Evolutionary conservation across 345 rosid genomes (phyloP), one percentile per base, ranked within the genome.

Genomic region (Eucalyptus sp.): DNA sequence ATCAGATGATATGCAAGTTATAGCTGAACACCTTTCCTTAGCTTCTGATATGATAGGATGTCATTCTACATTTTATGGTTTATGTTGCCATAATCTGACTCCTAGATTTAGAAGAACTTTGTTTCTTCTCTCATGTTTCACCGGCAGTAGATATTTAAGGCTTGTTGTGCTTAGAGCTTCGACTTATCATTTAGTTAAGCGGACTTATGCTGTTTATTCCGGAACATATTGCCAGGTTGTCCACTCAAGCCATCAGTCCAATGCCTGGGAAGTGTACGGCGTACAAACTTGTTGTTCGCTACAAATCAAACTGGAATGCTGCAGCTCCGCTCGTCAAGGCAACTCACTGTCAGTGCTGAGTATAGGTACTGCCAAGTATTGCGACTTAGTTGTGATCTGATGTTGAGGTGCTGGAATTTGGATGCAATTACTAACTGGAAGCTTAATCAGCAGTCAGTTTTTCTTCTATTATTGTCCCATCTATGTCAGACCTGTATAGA

Each of bases 291-390:
- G 92, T 88, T 96, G 49, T 92, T 94, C 86, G 66, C 90, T 87
- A 86, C 90, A 87, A 92, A 92, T 89, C 91, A 79, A 41, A 88
- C 88, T 24, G 86, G 93, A 87, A 94, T 93, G 80, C 46, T 93
- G 89, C 93, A 88, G 54, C 85, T 92, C 83, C 86, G 94, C 88
- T 89, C 93, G 62, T 91, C 96, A 41, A 92, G 91, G 90, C 92
- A 87, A 87, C 90, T 95, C 56, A 86, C 87, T 7, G 94, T 97
- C 91, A 94, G 91, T 62, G 98, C 99, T 87, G 92, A 93, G 16
- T 92, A 95, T 89, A 94, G 99, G 99, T 94, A 93, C 16, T 68
- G 80, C 22, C 22, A 68, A 68, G 22, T 68, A 68, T 68, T 68
- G 43, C 20, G 2, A 68, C 66, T 60, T 60, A 25, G n/a, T 27